A percentile compares a stretch with the other conserved stretches of the same genome.
These are phyloP conservation scores for Juncus inflexus DNA, from an alignment of 176 grass and related monocot genomes.

Conservation along the genomic window DNA sequence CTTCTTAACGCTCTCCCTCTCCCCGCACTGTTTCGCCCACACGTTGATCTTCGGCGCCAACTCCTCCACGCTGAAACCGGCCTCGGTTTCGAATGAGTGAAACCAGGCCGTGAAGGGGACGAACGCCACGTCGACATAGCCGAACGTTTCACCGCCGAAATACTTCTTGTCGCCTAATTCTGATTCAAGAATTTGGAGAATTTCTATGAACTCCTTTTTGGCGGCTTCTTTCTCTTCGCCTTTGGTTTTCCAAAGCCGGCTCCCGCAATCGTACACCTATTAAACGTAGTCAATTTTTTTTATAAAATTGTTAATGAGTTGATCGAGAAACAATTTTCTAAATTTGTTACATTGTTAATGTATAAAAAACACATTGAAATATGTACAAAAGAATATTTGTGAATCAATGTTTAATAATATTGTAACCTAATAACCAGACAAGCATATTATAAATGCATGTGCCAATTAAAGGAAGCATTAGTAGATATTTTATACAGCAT, in stretches of 20 bases:
- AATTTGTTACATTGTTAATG: too few relatives aligned
- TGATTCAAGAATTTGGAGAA: constrained; percentile 21
- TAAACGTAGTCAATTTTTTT: background rate
- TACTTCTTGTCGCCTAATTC: constrained; percentile 39
- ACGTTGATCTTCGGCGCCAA: constrained; percentile 20
- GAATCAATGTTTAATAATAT: too few relatives aligned
- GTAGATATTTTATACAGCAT: too few relatives aligned
- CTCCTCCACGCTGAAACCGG: constrained; percentile 20
- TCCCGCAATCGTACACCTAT: constrained; percentile 33
- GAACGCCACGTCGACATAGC: constrained; percentile 38
- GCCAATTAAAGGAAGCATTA: too few relatives aligned
- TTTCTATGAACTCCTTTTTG: constrained; percentile 28
- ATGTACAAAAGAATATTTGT: too few relatives aligned
- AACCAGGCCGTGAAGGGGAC: constrained; percentile 36
- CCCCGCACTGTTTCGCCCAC: constrained; percentile 30
- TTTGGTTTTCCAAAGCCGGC: constrained; percentile 29
- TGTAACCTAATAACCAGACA: too few relatives aligned
- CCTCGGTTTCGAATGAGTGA: constrained; percentile 28
- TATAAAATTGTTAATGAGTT: too few relatives aligned
- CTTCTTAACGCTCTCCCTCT: constrained; percentile 34
- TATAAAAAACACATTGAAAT: too few relatives aligned
- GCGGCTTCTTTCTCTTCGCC: constrained; percentile 26
- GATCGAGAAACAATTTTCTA: too few relatives aligned
- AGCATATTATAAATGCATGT: too few relatives aligned
- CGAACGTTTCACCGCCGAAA: constrained; percentile 29